Conservation (phyloP, 139 green algal genomes). For the Chlamydomonas sphaeroides region DNA sequence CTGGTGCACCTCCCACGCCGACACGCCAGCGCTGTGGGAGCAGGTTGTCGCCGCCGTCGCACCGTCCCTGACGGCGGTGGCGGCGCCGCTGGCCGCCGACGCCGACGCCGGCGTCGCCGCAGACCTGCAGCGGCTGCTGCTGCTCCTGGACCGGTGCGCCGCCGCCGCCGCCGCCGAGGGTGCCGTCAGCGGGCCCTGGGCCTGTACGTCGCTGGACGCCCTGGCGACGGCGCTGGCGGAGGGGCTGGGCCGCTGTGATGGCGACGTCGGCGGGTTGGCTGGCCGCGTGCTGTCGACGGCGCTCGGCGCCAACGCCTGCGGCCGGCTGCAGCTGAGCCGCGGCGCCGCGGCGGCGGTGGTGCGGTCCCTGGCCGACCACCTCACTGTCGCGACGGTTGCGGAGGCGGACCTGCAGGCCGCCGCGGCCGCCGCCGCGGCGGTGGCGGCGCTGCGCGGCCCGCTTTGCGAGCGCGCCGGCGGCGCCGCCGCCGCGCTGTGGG, state of each 20-base stretch:
- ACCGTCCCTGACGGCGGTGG: not conserved
- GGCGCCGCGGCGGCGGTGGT: not conserved
- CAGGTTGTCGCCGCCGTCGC: not conserved
- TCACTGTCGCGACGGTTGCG: not conserved
- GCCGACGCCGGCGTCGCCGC: not conserved
- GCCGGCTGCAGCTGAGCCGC: not conserved
- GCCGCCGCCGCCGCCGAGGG: not conserved
- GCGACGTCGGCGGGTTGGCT: not conserved
- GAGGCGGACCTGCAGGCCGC: not conserved
- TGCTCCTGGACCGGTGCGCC: not conserved
- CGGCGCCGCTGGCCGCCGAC: no score
- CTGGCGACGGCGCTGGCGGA: slow-evolving; percentile 2
- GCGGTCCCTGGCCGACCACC: not conserved
- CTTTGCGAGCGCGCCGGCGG: not conserved
- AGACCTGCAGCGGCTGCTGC: slow-evolving; percentile 8
- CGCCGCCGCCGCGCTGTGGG: not conserved
- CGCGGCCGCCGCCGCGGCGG: not conserved
- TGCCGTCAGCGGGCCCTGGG: not conserved
- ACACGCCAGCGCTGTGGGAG: slow-evolving; percentile 11
- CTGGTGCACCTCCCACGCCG: slow-evolving; percentile 2
- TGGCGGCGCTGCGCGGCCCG: not conserved
- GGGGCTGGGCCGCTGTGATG: no score
- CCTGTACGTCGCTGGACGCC: not conserved
- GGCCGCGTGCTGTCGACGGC: slow-evolving; percentile 19
- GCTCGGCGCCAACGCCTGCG: slow-evolving; percentile 30